A percentile compares a stretch with the other conserved stretches of the same genome.
phyloP scores from a whole-genome alignment of 331 rosid species.

The Stylosanthes scabra region DNA sequence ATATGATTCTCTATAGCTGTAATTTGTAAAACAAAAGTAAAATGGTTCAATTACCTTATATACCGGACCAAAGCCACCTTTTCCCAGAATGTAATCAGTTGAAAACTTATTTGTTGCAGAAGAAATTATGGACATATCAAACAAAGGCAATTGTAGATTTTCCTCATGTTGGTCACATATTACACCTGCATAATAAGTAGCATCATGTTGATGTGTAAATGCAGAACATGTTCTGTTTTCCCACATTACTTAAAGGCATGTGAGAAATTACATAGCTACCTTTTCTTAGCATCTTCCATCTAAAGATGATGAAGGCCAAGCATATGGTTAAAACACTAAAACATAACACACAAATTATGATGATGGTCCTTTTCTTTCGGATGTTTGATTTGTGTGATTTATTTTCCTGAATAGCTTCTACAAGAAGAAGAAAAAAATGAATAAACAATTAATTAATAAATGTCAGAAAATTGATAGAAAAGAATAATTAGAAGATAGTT shows the following conservation, averaged over 20 bases:
- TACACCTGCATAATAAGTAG: no score
- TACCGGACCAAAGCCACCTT: background rate
- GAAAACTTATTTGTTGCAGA: background rate
- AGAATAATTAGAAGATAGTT: background rate
- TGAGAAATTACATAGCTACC: no score
- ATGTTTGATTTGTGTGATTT: background rate
- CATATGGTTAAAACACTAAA: constrained; percentile 1
- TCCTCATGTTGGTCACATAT: background rate
- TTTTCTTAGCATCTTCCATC: no score
- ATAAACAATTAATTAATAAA: background rate
- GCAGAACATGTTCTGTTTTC: no score
- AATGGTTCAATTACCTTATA: background rate
- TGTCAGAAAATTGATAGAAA: background rate
- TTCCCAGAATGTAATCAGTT: background rate
- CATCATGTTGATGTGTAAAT: no score
- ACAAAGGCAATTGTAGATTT: background rate
- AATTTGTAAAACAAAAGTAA: background rate
- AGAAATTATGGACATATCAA: background rate
- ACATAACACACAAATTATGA: background rate
- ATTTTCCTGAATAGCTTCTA: background rate
- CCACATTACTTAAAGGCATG: no score
- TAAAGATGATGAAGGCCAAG: background rate
- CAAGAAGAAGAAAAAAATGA: background rate
- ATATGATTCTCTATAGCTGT: background rate
- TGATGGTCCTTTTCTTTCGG: background rate